These are phyloP conservation scores for Microbotryum intermedium DNA, from an alignment of 1,284 basidiomycete genomes.

Conservation along the genomic window DNA sequence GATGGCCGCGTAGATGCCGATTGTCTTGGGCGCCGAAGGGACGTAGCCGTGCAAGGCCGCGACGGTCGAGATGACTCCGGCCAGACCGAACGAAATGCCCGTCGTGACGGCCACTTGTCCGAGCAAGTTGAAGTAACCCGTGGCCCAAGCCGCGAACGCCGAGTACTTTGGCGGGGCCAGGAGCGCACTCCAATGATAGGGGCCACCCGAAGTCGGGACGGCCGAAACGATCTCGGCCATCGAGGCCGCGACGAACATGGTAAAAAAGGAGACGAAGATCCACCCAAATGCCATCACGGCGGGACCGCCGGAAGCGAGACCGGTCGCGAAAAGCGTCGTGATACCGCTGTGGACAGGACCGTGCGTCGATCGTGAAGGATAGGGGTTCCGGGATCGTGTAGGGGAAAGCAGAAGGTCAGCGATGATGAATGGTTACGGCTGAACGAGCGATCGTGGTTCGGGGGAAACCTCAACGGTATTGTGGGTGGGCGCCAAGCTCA, in stretches of 20 bases:
- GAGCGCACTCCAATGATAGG: conserved; percentile 15
- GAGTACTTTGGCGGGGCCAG: conserved; percentile 15
- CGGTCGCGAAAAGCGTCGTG: conserved; percentile 37
- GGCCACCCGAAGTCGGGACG: conserved; percentile 61
- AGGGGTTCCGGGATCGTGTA: neutral
- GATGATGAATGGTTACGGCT: neutral
- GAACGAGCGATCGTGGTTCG: neutral
- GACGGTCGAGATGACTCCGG: conserved; percentile 58
- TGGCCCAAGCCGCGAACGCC: conserved; percentile 25
- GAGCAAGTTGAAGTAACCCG: conserved; percentile 53
- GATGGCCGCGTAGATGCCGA: conserved; percentile 63
- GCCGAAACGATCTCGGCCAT: conserved; percentile 42
- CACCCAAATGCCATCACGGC: conserved; percentile 46
- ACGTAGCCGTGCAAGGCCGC: conserved; percentile 52
- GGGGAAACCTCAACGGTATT: neutral
- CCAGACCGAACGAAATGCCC: conserved; percentile 49
- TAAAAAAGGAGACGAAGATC: conserved; percentile 48
- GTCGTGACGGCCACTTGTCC: conserved; percentile 58
- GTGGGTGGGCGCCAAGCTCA: neutral
- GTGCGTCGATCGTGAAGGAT: neutral
- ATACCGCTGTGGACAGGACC: conserved; percentile 8
- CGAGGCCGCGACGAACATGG: conserved; percentile 26
- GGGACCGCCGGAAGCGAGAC: conserved; percentile 56
- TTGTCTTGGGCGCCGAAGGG: conserved; percentile 51
- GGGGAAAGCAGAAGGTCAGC: neutral